phyloP scores from a whole-genome alignment of 2,329 filamentous ascomycete species.

The Colletotrichum aenigma region DNA sequence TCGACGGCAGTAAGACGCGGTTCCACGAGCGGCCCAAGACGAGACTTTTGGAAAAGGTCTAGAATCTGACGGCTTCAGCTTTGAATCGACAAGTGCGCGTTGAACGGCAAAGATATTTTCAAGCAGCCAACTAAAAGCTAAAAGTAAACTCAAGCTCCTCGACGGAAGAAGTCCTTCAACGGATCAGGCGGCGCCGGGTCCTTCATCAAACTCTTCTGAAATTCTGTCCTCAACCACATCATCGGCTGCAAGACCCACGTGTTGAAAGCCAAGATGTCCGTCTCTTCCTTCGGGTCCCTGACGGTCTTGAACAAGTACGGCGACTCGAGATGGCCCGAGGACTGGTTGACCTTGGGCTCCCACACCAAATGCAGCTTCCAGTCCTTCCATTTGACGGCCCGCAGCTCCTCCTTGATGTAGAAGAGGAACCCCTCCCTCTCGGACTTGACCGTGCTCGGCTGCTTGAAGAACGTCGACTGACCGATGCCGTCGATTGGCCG shows the following conservation, averaged over 20 bases:
- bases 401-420: conserved; percentile 38
- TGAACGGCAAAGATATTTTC: too few species aligned
- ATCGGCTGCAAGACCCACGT: conserved; percentile 38
- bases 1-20: too few species aligned
- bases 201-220: conserved; percentile 29
- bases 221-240: conserved; percentile 26
- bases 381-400: conserved; percentile 37
- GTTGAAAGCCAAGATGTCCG: conserved; percentile 31
- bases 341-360: conserved; percentile 39
- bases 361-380: conserved; percentile 38
- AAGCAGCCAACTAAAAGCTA: too few species aligned
- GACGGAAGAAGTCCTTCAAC: conserved; percentile 22
- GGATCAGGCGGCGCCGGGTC: conserved; percentile 36
- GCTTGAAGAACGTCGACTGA: conserved; percentile 29
- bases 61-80: too few species aligned
- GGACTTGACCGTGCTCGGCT: conserved; percentile 23
- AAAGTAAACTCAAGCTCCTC: too few species aligned
- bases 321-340: conserved; percentile 30
- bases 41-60: too few species aligned
- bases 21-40: too few species aligned
- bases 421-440: conserved; percentile 32
- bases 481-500: conserved; percentile 34
- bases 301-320: conserved; percentile 35
- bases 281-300: conserved; percentile 37
- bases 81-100: too few species aligned